Percentiles rank a stretch among this genome's conserved stretches.
phyloP scores from a whole-genome alignment of 2,329 filamentous ascomycete species.

The Pyricularia sp. region DNA sequence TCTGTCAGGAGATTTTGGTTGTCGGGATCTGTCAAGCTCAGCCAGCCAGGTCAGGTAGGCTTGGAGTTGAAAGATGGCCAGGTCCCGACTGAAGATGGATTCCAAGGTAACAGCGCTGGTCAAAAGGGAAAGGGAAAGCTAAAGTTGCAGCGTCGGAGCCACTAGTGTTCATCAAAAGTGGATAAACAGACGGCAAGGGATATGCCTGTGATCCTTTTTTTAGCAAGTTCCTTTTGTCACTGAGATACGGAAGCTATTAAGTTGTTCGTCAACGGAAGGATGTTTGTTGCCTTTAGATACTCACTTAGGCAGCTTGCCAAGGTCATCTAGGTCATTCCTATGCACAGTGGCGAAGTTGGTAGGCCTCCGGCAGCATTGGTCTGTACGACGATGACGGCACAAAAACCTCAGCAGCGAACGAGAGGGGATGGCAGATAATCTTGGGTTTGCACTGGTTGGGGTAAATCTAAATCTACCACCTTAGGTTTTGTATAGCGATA shows the following conservation, averaged over 20 bases:
- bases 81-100: neutral
- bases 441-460: neutral
- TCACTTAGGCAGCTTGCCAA: neutral
- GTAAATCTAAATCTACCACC: neutral
- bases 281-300: neutral
- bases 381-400: neutral
- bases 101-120: neutral
- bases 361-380: neutral
- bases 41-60: neutral
- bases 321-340: neutral
- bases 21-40: neutral
- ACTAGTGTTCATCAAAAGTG: neutral
- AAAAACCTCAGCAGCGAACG: neutral
- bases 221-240: neutral
- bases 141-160: neutral
- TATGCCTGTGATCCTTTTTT: neutral
- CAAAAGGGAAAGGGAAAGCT: neutral
- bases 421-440: neutral
- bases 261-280: neutral
- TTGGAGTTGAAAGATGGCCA: neutral
- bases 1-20: neutral
- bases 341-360: neutral
- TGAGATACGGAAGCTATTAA: neutral
- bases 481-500: neutral
- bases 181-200: neutral